Conservation (phyloP, 495 filamentous ascomycete genomes). For the Astrothelium subdiscretum region DNA sequence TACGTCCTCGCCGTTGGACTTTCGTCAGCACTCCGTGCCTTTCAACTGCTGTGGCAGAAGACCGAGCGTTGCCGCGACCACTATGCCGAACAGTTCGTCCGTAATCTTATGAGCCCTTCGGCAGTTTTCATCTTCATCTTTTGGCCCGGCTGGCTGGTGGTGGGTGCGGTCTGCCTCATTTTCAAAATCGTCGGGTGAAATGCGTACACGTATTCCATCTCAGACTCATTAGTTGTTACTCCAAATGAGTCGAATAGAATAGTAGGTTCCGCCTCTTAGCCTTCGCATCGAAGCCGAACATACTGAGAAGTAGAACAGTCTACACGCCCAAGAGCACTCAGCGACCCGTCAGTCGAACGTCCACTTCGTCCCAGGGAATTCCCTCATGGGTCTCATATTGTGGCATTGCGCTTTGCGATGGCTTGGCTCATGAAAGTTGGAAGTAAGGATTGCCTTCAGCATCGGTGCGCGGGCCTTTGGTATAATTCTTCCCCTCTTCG, state of each 20-base stretch:
- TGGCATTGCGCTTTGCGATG: background rate
- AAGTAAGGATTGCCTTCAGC: slow-evolving; percentile 86
- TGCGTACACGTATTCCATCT: background rate
- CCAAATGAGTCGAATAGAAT: too few species aligned
- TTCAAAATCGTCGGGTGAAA: background rate
- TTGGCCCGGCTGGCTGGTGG: background rate
- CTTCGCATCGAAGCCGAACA: too few species aligned
- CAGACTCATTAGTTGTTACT: background rate
- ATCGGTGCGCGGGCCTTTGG: slow-evolving; percentile 69
- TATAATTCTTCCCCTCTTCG: slow-evolving; percentile 78
- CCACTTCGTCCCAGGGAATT: too few species aligned
- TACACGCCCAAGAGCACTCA: too few species aligned
- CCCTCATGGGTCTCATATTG: background rate
- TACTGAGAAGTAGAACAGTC: too few species aligned
- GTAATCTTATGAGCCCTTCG: background rate
- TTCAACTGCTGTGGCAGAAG: background rate
- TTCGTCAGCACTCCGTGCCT: background rate
- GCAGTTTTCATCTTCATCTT: background rate
- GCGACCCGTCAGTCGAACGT: too few species aligned
- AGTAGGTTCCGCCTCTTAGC: background rate
- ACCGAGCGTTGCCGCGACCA: background rate
- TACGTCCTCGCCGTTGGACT: background rate
- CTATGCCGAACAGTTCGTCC: background rate
- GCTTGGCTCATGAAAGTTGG: background rate
- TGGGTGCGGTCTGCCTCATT: background rate